Conservation (phyloP, 2,329 filamentous ascomycete species). For the Monosporascus sp. region DNA sequence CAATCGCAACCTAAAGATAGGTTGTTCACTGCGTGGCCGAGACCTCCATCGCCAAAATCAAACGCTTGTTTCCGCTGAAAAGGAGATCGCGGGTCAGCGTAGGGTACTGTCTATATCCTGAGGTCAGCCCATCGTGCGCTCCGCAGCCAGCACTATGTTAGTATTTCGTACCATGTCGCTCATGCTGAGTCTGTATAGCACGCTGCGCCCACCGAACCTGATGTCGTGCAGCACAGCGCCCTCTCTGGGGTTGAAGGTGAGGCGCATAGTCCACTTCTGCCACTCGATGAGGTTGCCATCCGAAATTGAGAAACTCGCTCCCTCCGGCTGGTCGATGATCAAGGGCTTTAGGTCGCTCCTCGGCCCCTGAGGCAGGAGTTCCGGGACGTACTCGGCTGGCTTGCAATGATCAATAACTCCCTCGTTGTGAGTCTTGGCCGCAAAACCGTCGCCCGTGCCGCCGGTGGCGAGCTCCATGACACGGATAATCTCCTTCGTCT, state of each 20-base stretch:
- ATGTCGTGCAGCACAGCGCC: constrained; percentile 67
- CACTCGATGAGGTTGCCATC: constrained; percentile 46
- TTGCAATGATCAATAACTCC: too few species aligned
- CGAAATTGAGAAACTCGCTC: constrained; percentile 58
- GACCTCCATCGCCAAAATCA: constrained; percentile 65
- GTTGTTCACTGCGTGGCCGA: constrained; percentile 63
- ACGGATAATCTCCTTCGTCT: too few species aligned
- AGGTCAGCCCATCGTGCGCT: too few species aligned
- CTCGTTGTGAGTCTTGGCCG: too few species aligned
- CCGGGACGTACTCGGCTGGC: constrained; percentile 33
- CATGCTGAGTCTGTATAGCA: constrained; percentile 62
- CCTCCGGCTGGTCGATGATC: constrained; percentile 58
- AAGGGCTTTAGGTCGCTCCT: constrained; percentile 51
- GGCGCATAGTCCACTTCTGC: constrained; percentile 66
- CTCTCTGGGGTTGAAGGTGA: constrained; percentile 66
- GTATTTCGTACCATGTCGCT: too few species aligned
- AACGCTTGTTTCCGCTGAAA: constrained; percentile 68
- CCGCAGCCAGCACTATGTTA: too few species aligned
- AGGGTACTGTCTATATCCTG: constrained; percentile 59
- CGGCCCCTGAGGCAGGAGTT: constrained; percentile 15
- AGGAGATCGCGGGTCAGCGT: constrained; percentile 59
- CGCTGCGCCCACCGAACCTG: constrained; percentile 57
- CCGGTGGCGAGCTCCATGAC: too few species aligned
- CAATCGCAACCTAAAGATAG: constrained; percentile 65
- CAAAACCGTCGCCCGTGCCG: too few species aligned